Evolutionary conservation across 441 rosid genomes (phyloP).

Genomic region (Pelargonium cotyledonis): DNA sequence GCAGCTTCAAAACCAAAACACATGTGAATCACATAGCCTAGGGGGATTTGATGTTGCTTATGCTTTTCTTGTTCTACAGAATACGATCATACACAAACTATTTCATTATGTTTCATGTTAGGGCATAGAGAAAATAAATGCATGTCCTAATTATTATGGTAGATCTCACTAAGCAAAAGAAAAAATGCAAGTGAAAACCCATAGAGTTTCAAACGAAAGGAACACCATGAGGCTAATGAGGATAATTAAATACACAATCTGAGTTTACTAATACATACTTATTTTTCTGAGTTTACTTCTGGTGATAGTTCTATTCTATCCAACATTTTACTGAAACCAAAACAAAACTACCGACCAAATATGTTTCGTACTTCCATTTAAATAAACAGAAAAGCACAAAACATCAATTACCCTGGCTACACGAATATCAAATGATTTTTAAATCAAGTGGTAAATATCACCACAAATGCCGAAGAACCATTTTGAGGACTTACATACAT

Average conservation of each 20-base stretch:
- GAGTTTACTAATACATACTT: not conserved
- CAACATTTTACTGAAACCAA: not conserved
- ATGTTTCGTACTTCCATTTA: too few species aligned
- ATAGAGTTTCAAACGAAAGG: not conserved
- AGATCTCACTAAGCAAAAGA: not conserved
- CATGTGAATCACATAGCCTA: conserved; percentile 2
- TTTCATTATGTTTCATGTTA: not conserved
- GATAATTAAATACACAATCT: not conserved
- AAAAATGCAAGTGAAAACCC: not conserved
- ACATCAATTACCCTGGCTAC: too few species aligned
- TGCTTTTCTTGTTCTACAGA: not conserved
- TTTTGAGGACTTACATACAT: too few species aligned
- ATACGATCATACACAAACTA: not conserved
- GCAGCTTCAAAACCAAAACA: conserved; percentile 7
- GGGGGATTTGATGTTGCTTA: conserved; percentile 5
- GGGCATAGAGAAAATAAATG: not conserved
- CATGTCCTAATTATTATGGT: not conserved
- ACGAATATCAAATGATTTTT: too few species aligned
- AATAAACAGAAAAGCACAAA: too few species aligned
- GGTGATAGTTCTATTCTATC: not conserved
- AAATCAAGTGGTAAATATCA: too few species aligned
- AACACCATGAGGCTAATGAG: not conserved
- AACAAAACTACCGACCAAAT: not conserved
- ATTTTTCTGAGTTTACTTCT: not conserved
- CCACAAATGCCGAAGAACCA: too few species aligned